Percentiles rank a stretch among this genome's conserved stretches.
These are phyloP conservation scores for Bonia amplexicaulis DNA, from an alignment of 176 grass and related monocot species.

Conservation along the genomic window DNA sequence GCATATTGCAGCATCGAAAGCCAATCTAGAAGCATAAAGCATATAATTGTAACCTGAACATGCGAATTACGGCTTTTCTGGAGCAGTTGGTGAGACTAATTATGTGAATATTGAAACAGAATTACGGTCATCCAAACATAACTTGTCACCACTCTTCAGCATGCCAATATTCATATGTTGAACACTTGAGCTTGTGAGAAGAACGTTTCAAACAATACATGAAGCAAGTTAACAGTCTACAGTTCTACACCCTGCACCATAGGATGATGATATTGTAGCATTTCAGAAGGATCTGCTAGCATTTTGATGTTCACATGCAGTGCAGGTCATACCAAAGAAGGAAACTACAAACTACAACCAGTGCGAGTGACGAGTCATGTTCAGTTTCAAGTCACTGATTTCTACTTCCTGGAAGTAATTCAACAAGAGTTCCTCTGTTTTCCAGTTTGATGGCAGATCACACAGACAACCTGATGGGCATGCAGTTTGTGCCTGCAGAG, in stretches of 20 bases:
- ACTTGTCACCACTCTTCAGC: not conserved
- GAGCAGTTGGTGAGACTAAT: not conserved
- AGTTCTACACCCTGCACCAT: no score
- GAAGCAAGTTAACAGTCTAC: no score
- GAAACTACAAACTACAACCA: not conserved
- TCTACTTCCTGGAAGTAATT: constrained; percentile 6
- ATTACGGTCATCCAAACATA: not conserved
- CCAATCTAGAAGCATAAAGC: not conserved
- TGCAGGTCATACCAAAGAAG: not conserved
- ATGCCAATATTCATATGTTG: not conserved
- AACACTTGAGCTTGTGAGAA: not conserved
- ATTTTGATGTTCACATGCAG: not conserved
- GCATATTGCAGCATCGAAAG: not conserved
- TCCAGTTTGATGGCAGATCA: not conserved
- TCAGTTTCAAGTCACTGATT: not conserved
- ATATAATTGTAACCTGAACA: not conserved
- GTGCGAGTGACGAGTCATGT: not conserved
- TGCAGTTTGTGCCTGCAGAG: not conserved
- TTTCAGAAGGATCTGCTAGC: not conserved
- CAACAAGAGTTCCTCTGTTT: constrained; percentile 2
- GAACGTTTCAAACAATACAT: not conserved
- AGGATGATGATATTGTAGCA: not conserved
- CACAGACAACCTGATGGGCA: constrained; percentile 1
- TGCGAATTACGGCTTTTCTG: not conserved
- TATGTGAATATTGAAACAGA: not conserved